Percentiles rank a stretch among this genome's conserved stretches.
phyloP scores from a whole-genome alignment of 2,329 filamentous ascomycete genomes.

The Zymoseptoria tritici region DNA sequence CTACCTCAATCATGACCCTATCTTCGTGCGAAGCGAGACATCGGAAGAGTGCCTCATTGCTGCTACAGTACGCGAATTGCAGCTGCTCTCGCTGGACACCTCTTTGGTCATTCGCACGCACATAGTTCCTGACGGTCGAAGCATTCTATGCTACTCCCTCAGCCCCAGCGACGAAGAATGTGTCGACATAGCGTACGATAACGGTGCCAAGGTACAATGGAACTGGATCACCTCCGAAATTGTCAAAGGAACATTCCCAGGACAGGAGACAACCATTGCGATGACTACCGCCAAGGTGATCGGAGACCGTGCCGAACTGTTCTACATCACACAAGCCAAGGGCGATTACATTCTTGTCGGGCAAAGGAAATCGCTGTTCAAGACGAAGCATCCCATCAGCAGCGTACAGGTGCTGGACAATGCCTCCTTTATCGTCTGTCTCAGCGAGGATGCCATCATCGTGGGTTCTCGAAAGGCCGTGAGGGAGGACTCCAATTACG shows the following conservation, averaged over 20 bases:
- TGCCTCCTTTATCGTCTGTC: slow-evolving; percentile 53
- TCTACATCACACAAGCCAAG: slow-evolving; percentile 12
- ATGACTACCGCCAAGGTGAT: slow-evolving; percentile 9
- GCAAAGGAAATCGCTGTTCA: slow-evolving; percentile 33
- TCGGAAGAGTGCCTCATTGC: slow-evolving; percentile 23
- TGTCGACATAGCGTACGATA: slow-evolving; percentile 44
- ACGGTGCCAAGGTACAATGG: slow-evolving; percentile 49
- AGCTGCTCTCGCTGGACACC: slow-evolving; percentile 59
- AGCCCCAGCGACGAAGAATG: slow-evolving; percentile 45
- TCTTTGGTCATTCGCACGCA: slow-evolving; percentile 74
- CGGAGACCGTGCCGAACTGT: slow-evolving; percentile 6
- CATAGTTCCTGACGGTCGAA: slow-evolving; percentile 42
- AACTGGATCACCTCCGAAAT: slow-evolving; percentile 38
- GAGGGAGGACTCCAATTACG: slow-evolving; percentile 32
- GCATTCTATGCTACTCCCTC: slow-evolving; percentile 46
- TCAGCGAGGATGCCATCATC: slow-evolving; percentile 49
- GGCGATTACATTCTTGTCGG: slow-evolving; percentile 28
- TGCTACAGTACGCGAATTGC: slow-evolving; percentile 25
- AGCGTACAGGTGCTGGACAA: slow-evolving; percentile 42
- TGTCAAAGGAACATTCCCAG: slow-evolving; percentile 13
- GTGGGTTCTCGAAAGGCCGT: slow-evolving; percentile 47
- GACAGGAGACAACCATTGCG: slow-evolving; percentile 12
- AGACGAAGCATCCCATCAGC: slow-evolving; percentile 28
- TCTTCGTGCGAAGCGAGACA: slow-evolving; percentile 46
- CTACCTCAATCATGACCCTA: slow-evolving; percentile 49